Evolutionary conservation across 306 rosid species (phyloP).

Genomic region (Cicer yamashitae): DNA sequence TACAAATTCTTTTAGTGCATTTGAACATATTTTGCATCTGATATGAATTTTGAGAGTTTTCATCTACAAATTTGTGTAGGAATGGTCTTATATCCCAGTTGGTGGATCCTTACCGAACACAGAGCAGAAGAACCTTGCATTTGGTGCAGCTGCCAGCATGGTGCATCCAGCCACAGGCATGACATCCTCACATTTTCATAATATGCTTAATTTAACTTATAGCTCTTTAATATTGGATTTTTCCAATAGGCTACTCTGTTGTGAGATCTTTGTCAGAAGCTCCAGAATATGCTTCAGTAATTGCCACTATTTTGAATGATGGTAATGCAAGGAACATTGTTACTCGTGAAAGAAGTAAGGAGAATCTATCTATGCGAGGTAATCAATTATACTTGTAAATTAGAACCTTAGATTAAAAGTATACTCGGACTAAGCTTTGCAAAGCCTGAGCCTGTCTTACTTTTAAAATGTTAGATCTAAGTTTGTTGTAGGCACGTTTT

Average conservation of each 20-base stretch:
- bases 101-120: slow-evolving; percentile 98
- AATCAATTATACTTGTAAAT: slow-evolving; percentile 37
- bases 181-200: slow-evolving; percentile 21
- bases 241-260: slow-evolving; percentile 83
- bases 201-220: slow-evolving; percentile 31
- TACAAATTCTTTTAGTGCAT: slow-evolving; percentile 33
- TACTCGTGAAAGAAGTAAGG: slow-evolving; percentile 49
- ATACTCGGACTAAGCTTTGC: too few relatives aligned
- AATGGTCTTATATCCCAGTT: slow-evolving; percentile 98
- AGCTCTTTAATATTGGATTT: slow-evolving; percentile 20
- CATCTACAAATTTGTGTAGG: slow-evolving; percentile 56
- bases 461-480: too few relatives aligned
- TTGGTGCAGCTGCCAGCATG: slow-evolving; percentile 99
- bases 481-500: too few relatives aligned
- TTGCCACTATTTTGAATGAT: slow-evolving; percentile 80
- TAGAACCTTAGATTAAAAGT: slow-evolving; percentile 28
- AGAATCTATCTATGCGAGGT: slow-evolving; percentile 85
- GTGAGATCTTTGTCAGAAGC: slow-evolving; percentile 99
- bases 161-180: slow-evolving; percentile 99
- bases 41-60: slow-evolving; percentile 32
- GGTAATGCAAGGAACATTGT: slow-evolving; percentile 46
- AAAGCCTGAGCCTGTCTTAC: too few relatives aligned
- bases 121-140: slow-evolving; percentile 94
- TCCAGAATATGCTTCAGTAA: slow-evolving; percentile 87
- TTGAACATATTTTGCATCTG: slow-evolving; percentile 22